phyloP scores from a whole-genome alignment of 768 basidiomycete genomes.

The Atractiella rhizophila region DNA sequence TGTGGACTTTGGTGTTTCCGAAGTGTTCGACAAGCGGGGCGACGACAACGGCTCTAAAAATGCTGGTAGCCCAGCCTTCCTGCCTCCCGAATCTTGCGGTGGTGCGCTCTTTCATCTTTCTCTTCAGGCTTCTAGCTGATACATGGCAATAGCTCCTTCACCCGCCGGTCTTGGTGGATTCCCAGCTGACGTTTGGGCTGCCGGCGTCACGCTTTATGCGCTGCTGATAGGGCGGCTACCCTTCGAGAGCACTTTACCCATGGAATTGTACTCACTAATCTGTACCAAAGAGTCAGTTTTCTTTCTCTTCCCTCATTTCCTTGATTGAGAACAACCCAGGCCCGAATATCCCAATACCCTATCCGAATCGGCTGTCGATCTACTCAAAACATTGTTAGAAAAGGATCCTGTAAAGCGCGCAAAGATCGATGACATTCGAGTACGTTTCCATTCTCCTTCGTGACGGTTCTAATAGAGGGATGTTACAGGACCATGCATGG shows the following conservation, averaged over 20 bases:
- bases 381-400: conserved; percentile 45
- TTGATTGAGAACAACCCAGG: not conserved
- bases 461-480: too few species aligned
- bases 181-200: conserved; percentile 15
- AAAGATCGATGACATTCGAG: conserved; percentile 3
- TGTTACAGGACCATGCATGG: conserved; percentile 7
- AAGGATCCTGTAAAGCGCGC: conserved; percentile 48
- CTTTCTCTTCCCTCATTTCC: not conserved
- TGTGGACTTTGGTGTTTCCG: conserved; percentile 88
- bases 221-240: conserved; percentile 14
- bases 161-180: conserved; percentile 7
- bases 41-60: conserved; percentile 28
- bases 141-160: not conserved
- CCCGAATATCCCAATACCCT: conserved; percentile 8
- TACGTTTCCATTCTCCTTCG: not conserved
- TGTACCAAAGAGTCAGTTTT: conserved; percentile 5
- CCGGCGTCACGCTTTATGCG: conserved; percentile 13
- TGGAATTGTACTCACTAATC: conserved; percentile 13
- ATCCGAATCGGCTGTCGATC: not conserved
- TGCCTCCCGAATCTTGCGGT: conserved; percentile 75
- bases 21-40: conserved; percentile 54
- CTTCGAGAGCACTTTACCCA: conserved; percentile 6
- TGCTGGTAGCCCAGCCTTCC: conserved; percentile 81
- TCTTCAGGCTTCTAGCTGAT: not conserved
- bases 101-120: conserved; percentile 7